Base-by-base conservation (phyloP, 1,284 basidiomycete species). In the Ustilago xerochloae region DNA sequence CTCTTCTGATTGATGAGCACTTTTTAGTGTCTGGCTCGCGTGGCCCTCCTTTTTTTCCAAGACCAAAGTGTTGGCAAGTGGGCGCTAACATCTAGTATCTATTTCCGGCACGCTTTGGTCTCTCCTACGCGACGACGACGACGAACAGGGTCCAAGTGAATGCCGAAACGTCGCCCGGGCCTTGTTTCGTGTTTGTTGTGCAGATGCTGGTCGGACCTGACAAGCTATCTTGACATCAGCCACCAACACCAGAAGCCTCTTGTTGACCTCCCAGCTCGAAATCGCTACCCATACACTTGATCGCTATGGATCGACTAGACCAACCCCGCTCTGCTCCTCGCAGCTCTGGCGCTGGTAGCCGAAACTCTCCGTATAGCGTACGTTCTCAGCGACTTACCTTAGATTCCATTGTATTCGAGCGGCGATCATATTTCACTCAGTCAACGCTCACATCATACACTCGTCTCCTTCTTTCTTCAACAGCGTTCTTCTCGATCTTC, bases 361-460 rank as follows among this genome's bases (percentile, higher is more conserved):
- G 69, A 30, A 67, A 63, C 55, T 72, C 69, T 2, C 69, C 69
- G 15, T 72, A 67, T 55, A 63, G 43, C 32, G 67, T 70, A 52
- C 28, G 67, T 70, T 30, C 20, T 13, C 28, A n/a, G n/a, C n/a
- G 9, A 10, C 32, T 33, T 33, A 8, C 32, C 32, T 33, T 13
- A 13, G 13, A 7, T 33, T 33, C 8, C 32, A 13, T 33, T n/a
- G n/a, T n/a, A n/a, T n/a, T n/a, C n/a, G n/a, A n/a, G n/a, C n/a
- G n/a, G n/a, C n/a, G n/a, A n/a, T n/a, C n/a, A n/a, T n/a, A 38
- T 39, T 29, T 30, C 46, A 9, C 16, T 18, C 13, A 2, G 3
- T 45, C 35, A 6, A 1, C 4, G 16, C 28, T 28, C 16, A 30
- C 15, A 26, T 36, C 39, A 6, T 39, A 10, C 35, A 5, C 6